phyloP scores from a whole-genome alignment of 169 alveolate genomes.

The Theileria luwenshuni region DNA sequence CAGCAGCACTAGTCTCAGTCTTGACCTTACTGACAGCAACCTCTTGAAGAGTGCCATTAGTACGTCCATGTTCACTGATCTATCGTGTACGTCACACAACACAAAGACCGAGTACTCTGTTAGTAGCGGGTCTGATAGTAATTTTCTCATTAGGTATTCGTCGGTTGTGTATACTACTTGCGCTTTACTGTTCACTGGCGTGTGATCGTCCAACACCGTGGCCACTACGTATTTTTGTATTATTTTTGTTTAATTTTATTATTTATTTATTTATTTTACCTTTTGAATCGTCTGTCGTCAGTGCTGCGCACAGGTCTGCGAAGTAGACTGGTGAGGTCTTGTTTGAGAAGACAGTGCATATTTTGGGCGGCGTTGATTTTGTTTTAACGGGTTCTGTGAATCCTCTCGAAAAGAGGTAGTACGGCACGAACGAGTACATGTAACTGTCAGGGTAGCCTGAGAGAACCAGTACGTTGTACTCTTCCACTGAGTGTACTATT shows the following conservation, averaged over 20 bases:
- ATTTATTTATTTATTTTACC: not conserved
- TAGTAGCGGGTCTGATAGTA: conserved; percentile 73
- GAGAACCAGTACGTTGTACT: conserved; percentile 43
- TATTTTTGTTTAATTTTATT: too few relatives aligned
- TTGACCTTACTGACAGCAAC: conserved; percentile 24
- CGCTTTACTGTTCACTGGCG: not conserved
- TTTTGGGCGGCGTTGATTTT: conserved; percentile 51
- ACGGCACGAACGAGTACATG: conserved; percentile 47
- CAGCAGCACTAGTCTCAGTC: conserved; percentile 52
- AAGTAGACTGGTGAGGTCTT: conserved; percentile 8
- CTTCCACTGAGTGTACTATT: conserved; percentile 53
- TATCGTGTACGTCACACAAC: conserved; percentile 63
- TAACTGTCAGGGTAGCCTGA: conserved; percentile 48
- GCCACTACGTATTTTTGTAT: not conserved
- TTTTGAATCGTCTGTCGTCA: conserved; percentile 27
- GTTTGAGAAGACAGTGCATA: conserved; percentile 37
- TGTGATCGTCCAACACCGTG: conserved; percentile 6
- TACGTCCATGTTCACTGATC: conserved; percentile 63
- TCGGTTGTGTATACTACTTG: conserved; percentile 49
- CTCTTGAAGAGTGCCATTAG: conserved; percentile 63
- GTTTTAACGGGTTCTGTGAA: conserved; percentile 21
- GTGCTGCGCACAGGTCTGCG: conserved; percentile 51
- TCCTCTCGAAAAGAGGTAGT: conserved; percentile 54
- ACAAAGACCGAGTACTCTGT: conserved; percentile 73
- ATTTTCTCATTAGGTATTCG: conserved; percentile 32